Conservation (phyloP, 768 basidiomycete genomes). For the Tephrocybe sp. region DNA sequence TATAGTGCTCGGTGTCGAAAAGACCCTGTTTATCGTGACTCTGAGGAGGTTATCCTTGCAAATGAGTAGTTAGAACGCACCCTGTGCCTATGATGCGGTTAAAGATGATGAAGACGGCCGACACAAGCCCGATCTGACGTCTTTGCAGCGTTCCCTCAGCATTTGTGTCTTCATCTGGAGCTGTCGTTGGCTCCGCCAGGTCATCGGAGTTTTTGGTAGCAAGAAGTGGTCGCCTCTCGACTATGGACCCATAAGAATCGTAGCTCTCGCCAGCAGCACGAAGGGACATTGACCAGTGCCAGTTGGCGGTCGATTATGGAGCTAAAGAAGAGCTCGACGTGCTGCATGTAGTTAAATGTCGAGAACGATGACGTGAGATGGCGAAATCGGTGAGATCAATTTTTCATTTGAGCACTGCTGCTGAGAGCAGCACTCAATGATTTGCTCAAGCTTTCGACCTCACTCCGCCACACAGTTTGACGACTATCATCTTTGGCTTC, state of each 20-base stretch:
- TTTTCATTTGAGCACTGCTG: too few species aligned
- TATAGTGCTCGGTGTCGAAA: constrained; percentile 42
- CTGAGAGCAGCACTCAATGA: too few species aligned
- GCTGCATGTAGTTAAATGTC: background rate
- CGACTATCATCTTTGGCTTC: too few species aligned
- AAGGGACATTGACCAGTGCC: constrained; percentile 7
- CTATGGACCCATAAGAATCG: constrained; percentile 9
- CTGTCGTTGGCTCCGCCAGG: background rate
- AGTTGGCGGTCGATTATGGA: background rate
- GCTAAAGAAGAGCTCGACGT: background rate
- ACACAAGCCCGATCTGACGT: constrained; percentile 26
- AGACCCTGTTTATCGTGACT: too few species aligned
- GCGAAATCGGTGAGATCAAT: background rate
- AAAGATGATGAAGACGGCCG: constrained; percentile 42
- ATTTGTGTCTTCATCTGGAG: background rate
- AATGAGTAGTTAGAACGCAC: constrained; percentile 20
- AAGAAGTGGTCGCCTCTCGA: constrained; percentile 1
- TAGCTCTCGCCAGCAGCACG: constrained; percentile 1
- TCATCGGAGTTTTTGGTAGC: background rate
- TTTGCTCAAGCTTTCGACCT: too few species aligned
- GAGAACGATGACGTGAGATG: background rate
- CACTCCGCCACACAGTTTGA: too few species aligned
- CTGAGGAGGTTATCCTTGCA: too few species aligned
- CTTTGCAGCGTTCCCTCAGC: constrained; percentile 3
- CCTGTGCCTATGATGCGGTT: constrained; percentile 45